Conservation (phyloP, 371 early-diverging fungal genomes). For the Rhizopus delemar region DNA sequence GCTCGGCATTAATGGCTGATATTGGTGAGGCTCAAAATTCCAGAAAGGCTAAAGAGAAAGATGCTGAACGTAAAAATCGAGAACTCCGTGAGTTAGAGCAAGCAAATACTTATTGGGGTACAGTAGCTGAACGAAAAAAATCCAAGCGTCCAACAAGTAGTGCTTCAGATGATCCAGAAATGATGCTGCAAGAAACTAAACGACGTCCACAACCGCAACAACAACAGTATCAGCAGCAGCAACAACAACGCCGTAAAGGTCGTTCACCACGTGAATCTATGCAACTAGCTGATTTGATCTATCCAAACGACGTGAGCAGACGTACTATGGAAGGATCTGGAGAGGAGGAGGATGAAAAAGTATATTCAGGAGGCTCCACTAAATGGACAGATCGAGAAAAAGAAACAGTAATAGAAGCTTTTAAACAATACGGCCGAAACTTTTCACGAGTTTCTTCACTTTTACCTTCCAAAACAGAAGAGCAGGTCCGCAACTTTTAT, state of each 20-base stretch:
- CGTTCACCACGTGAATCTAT: slow-evolving; percentile 32
- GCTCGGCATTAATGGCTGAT: slow-evolving; percentile 64
- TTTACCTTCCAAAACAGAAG: slow-evolving; percentile 79
- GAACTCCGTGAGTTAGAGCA: slow-evolving; percentile 48
- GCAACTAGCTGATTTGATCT: not conserved
- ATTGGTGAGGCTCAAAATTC: slow-evolving; percentile 63
- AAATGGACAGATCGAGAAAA: slow-evolving; percentile 80
- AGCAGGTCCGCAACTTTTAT: slow-evolving; percentile 80
- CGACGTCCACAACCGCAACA: not conserved
- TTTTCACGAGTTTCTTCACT: slow-evolving; percentile 70
- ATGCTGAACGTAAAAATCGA: slow-evolving; percentile 42
- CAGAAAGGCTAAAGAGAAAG: slow-evolving; percentile 51
- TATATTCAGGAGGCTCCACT: slow-evolving; percentile 38
- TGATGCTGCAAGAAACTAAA: slow-evolving; percentile 11
- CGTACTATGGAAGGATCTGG: not conserved
- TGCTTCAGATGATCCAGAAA: slow-evolving; percentile 25
- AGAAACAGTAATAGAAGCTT: slow-evolving; percentile 71
- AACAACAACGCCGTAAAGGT: slow-evolving; percentile 22
- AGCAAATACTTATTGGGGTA: slow-evolving; percentile 44
- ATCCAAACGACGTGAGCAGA: slow-evolving; percentile 5
- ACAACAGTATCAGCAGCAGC: not conserved
- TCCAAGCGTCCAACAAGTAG: slow-evolving; percentile 23
- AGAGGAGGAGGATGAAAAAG: slow-evolving; percentile 37
- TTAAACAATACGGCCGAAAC: slow-evolving; percentile 72
- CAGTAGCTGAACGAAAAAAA: slow-evolving; percentile 39